A percentile compares a stretch with the other conserved stretches of the same genome.
phyloP scores from a whole-genome alignment of 192 early-diverging fungal genomes.

The Coemansia sp. region DNA sequence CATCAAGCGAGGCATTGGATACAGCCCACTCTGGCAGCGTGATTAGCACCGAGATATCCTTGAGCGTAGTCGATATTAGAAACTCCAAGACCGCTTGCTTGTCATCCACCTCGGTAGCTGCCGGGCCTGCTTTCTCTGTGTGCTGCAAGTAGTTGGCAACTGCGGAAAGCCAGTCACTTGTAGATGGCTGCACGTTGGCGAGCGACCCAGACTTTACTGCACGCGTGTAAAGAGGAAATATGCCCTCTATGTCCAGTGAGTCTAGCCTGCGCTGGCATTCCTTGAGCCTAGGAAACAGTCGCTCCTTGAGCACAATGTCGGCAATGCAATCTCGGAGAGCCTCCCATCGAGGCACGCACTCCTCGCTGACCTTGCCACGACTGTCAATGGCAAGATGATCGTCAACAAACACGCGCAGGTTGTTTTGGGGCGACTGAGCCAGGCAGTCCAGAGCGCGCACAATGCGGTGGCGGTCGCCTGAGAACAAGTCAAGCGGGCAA shows the following conservation, averaged over 20 bases:
- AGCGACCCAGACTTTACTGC: slow-evolving; percentile 25
- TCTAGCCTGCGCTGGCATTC: slow-evolving; percentile 57
- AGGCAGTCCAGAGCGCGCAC: slow-evolving; percentile 38
- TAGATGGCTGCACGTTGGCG: slow-evolving; percentile 9
- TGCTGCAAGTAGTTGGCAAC: slow-evolving; percentile 11
- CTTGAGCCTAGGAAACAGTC: slow-evolving; percentile 49
- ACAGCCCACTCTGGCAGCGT: slow-evolving; percentile 15
- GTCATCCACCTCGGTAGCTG: neutral
- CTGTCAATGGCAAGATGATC: slow-evolving; percentile 9
- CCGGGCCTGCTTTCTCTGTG: too few relatives aligned
- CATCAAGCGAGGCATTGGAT: neutral
- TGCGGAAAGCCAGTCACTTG: slow-evolving; percentile 36
- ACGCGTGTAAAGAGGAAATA: slow-evolving; percentile 26
- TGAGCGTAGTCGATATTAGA: slow-evolving; percentile 68
- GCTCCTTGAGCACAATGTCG: slow-evolving; percentile 46
- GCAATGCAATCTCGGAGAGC: slow-evolving; percentile 30
- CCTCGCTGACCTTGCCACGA: neutral
- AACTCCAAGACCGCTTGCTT: slow-evolving; percentile 63
- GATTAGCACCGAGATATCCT: slow-evolving; percentile 74
- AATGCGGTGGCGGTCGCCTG: slow-evolving; percentile 26
- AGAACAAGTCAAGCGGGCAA: slow-evolving; percentile 72
- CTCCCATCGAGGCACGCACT: slow-evolving; percentile 15
- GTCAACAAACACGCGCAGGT: slow-evolving; percentile 50
- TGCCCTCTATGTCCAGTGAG: slow-evolving; percentile 57
- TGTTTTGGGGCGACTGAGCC: slow-evolving; percentile 24